Percentiles rank a stretch among this genome's conserved stretches.
Evolutionary conservation across 495 filamentous ascomycete genomes (phyloP).

Genomic region (Penicillium psychrofluorescens): DNA sequence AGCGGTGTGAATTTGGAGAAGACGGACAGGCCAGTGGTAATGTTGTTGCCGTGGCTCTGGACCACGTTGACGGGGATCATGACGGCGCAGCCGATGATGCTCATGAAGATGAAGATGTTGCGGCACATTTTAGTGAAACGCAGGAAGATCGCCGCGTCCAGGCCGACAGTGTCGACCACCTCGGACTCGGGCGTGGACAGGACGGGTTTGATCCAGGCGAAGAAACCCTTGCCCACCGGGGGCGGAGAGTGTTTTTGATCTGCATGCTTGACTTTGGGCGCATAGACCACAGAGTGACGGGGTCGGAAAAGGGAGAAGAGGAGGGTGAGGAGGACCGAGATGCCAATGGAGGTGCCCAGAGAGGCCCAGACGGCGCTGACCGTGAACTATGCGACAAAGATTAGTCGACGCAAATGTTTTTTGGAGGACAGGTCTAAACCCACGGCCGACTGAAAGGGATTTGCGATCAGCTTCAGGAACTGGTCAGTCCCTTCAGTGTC

Average conservation of each 20-base stretch:
- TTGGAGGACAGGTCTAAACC: slow-evolving; percentile 3
- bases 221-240: slow-evolving; percentile 74
- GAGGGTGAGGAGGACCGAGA: slow-evolving; percentile 63
- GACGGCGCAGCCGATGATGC: slow-evolving; percentile 66
- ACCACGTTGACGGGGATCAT: slow-evolving; percentile 79
- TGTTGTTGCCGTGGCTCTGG: slow-evolving; percentile 30
- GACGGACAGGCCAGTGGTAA: slow-evolving; percentile 17
- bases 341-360: slow-evolving; percentile 70
- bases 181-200: slow-evolving; percentile 67
- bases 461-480: slow-evolving; percentile 39
- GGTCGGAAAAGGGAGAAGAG: slow-evolving; percentile 86
- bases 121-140: slow-evolving; percentile 87
- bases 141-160: slow-evolving; percentile 88
- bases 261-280: slow-evolving; percentile 87
- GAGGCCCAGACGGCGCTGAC: slow-evolving; percentile 67
- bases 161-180: slow-evolving; percentile 68
- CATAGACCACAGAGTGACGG: slow-evolving; percentile 85
- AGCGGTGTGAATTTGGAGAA: slow-evolving; percentile 51
- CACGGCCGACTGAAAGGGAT: slow-evolving; percentile 42
- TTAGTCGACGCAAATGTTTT: slow-evolving; percentile 4
- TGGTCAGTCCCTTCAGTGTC: slow-evolving; percentile 18
- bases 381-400: slow-evolving; percentile 36
- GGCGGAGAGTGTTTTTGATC: slow-evolving; percentile 91
- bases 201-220: slow-evolving; percentile 79
- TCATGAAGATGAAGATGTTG: slow-evolving; percentile 72